phyloP scores from a whole-genome alignment of 192 early-diverging fungal species.

The Podila horticola region DNA sequence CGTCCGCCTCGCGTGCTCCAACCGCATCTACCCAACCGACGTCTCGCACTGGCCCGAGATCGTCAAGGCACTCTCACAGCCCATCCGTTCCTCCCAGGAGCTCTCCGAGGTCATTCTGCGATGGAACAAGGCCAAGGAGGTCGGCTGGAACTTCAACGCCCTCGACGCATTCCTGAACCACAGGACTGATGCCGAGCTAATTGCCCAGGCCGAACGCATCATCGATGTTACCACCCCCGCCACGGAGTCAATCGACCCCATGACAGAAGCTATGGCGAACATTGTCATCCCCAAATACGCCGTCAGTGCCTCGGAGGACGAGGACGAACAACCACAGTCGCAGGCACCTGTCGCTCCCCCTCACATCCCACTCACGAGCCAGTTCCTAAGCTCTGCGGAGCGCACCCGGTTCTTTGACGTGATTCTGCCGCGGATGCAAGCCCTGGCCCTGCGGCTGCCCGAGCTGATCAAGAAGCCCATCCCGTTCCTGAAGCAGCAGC shows the following conservation, averaged over 20 bases:
- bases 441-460: constrained; percentile 25
- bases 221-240: constrained; percentile 8
- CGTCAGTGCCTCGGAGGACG: constrained; percentile 1
- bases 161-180: constrained; percentile 37
- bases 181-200: constrained; percentile 7
- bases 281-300: neutral
- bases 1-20: constrained; percentile 38
- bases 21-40: constrained; percentile 20
- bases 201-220: neutral
- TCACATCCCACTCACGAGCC: constrained; percentile 16
- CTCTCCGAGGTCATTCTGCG: constrained; percentile 32
- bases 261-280: neutral
- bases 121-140: constrained; percentile 32
- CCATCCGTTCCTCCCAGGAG: constrained; percentile 21
- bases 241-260: constrained; percentile 1
- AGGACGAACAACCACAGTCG: neutral
- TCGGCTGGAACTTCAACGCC: constrained; percentile 39
- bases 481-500: constrained; percentile 36
- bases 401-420: constrained; percentile 40
- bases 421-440: constrained; percentile 37
- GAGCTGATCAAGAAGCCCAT: constrained; percentile 35
- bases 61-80: constrained; percentile 12
- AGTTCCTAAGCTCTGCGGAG: constrained; percentile 36
- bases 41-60: constrained; percentile 39
- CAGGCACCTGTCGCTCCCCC: neutral